A percentile compares a stretch with the other conserved stretches of the same genome.
These are phyloP conservation scores for Terfezia claveryi DNA, from an alignment of 495 filamentous ascomycete species.

Conservation along the genomic window DNA sequence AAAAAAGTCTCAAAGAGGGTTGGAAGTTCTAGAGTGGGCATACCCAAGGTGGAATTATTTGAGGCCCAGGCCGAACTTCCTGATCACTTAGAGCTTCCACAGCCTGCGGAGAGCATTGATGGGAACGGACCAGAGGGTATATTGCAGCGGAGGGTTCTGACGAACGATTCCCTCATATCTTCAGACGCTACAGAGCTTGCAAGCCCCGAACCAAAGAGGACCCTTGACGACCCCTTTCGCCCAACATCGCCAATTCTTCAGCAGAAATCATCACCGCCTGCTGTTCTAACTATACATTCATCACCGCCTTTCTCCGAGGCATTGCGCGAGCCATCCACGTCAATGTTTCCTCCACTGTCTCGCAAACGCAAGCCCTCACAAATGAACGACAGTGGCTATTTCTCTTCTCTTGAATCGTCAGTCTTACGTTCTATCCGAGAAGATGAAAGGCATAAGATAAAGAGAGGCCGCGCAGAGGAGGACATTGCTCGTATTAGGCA, in stretches of 20 bases:
- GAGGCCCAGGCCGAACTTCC: not conserved
- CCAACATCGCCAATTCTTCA: not conserved
- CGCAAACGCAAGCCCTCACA: slow-evolving; percentile 48
- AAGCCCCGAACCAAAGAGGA: not conserved
- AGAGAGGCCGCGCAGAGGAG: slow-evolving; percentile 77
- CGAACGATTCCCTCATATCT: not conserved
- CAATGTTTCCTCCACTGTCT: slow-evolving; percentile 36
- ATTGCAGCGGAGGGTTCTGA: too few relatives aligned
- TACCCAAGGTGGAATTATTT: not conserved
- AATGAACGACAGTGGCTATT: slow-evolving; percentile 90
- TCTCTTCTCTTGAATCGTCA: slow-evolving; percentile 91
- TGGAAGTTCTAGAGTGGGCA: not conserved
- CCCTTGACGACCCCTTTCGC: not conserved
- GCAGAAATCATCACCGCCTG: slow-evolving; percentile 21
- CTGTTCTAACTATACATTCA: slow-evolving; percentile 34
- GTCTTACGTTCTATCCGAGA: slow-evolving; percentile 47
- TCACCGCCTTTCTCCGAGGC: slow-evolving; percentile 62
- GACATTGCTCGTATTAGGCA: slow-evolving; percentile 86
- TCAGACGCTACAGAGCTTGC: not conserved
- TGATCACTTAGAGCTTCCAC: not conserved
- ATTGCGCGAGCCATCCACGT: slow-evolving; percentile 50
- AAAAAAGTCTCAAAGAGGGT: not conserved
- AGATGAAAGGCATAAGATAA: slow-evolving; percentile 50
- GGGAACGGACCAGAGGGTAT: slow-evolving; percentile 1
- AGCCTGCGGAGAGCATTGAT: slow-evolving; percentile 7